These are phyloP conservation scores for Kuraishia borneana DNA, from an alignment of 805 yeast species.

Conservation along the genomic window DNA sequence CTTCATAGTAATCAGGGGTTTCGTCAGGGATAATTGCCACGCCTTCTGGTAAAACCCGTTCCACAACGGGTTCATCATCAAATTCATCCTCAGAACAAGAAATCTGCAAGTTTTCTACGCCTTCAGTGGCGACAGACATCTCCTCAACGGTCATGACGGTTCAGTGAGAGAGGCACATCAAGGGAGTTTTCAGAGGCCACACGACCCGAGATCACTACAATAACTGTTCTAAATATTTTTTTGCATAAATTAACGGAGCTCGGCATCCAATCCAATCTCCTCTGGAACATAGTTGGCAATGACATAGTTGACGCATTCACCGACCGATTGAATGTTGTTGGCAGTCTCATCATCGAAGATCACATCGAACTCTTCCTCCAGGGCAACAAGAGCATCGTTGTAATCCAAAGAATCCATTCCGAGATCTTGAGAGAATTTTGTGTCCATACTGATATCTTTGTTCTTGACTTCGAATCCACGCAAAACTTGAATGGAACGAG, in stretches of 20 bases:
- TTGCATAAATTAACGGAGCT: slow-evolving; percentile 18
- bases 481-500: slow-evolving; percentile 73
- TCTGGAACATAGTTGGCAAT: slow-evolving; percentile 22
- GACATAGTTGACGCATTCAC: slow-evolving; percentile 48
- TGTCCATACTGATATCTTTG: slow-evolving; percentile 18
- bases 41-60: slow-evolving; percentile 11
- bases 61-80: not conserved
- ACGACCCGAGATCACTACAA: too few species aligned
- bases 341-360: slow-evolving; percentile 30
- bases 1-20: slow-evolving; percentile 43
- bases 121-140: too few species aligned
- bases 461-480: slow-evolving; percentile 34
- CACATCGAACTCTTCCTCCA: slow-evolving; percentile 75
- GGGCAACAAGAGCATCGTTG: slow-evolving; percentile 91
- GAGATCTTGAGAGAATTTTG: slow-evolving; percentile 54
- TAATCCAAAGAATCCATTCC: slow-evolving; percentile 92
- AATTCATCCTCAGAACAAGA: not conserved
- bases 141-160: too few species aligned
- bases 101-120: too few species aligned
- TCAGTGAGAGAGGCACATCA: too few species aligned
- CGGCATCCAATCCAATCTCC: slow-evolving; percentile 21
- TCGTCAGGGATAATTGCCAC: slow-evolving; percentile 24
- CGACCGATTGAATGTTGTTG: slow-evolving; percentile 49
- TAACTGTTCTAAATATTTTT: too few species aligned
- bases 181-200: too few species aligned